These are phyloP conservation scores for Arachnopeziza araneosa DNA, from an alignment of 2,329 filamentous ascomycete genomes.

Conservation along the genomic window DNA sequence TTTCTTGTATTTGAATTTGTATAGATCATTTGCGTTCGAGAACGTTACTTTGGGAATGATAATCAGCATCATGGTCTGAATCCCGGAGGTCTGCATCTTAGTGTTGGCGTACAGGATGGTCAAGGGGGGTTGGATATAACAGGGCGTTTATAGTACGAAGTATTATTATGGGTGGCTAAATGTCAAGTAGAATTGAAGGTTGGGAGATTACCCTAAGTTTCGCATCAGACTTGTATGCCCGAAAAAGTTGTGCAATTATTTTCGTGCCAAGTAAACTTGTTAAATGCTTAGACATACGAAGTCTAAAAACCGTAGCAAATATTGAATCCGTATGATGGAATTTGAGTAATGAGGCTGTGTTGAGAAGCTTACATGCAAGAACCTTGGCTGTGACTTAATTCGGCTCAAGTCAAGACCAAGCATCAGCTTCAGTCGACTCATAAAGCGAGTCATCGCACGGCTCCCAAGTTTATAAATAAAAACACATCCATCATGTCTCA, in stretches of 20 bases:
- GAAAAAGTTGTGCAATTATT: no score
- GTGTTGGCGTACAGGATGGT: background rate
- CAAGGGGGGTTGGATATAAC: slow-evolving; percentile 4
- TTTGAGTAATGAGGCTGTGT: background rate
- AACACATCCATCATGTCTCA: background rate
- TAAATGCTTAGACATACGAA: no score
- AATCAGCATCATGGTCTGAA: slow-evolving; percentile 13
- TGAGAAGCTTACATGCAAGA: background rate
- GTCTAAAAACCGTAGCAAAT: no score
- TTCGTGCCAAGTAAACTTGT: no score
- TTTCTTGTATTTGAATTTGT: slow-evolving; percentile 20
- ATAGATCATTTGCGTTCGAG: slow-evolving; percentile 15
- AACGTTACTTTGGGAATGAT: slow-evolving; percentile 10
- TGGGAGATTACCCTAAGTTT: background rate
- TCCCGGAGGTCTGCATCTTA: background rate
- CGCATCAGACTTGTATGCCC: no score
- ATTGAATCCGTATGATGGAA: background rate
- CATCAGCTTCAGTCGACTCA: background rate
- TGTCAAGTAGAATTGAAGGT: background rate
- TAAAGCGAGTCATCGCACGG: background rate
- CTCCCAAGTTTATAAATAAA: background rate
- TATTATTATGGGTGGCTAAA: background rate
- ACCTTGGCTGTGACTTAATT: background rate
- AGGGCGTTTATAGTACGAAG: slow-evolving; percentile 8
- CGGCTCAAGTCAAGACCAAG: no score